Evolutionary conservation across 2,329 filamentous ascomycete species (phyloP).

Genomic region (Aschersonia sp.): DNA sequence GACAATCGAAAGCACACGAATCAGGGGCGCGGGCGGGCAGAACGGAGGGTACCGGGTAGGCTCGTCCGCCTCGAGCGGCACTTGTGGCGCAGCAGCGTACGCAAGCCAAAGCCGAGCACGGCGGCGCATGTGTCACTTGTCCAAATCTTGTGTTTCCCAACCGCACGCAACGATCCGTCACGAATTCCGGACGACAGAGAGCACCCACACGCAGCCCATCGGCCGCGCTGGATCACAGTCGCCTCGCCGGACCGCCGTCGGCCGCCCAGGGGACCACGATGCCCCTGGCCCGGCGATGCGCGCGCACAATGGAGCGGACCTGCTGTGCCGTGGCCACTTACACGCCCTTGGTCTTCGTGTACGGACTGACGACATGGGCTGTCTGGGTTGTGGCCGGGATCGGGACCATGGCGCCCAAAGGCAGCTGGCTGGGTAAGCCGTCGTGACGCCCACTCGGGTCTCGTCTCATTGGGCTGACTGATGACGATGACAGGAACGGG

Average conservation of each 20-base stretch:
- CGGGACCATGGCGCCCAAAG: slow-evolving; percentile 39
- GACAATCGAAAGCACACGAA: too few relatives aligned
- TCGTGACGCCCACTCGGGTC: not conserved
- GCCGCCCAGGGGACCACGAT: slow-evolving; percentile 17
- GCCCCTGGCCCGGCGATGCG: slow-evolving; percentile 40
- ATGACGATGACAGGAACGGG: slow-evolving; percentile 25
- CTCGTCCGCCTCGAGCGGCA: too few relatives aligned
- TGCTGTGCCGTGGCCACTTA: slow-evolving; percentile 71
- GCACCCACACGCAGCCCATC: not conserved
- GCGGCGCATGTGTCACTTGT: too few relatives aligned
- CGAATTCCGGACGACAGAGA: too few relatives aligned
- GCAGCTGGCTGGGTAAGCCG: slow-evolving; percentile 38
- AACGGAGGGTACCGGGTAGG: too few relatives aligned
- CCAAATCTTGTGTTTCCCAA: too few relatives aligned
- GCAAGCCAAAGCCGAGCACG: too few relatives aligned
- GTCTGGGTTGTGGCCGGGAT: slow-evolving; percentile 74
- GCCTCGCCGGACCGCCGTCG: slow-evolving; percentile 5
- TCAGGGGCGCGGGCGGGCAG: too few relatives aligned
- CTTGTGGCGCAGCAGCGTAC: too few relatives aligned
- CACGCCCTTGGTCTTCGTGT: slow-evolving; percentile 81
- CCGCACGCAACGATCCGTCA: too few relatives aligned
- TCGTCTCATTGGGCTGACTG: not conserved
- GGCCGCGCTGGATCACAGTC: slow-evolving; percentile 6
- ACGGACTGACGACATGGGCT: slow-evolving; percentile 82
- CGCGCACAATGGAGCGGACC: slow-evolving; percentile 59